Conservation (phyloP, 495 filamentous ascomycete genomes). For the Hypoxylon lienhwacheense region DNA sequence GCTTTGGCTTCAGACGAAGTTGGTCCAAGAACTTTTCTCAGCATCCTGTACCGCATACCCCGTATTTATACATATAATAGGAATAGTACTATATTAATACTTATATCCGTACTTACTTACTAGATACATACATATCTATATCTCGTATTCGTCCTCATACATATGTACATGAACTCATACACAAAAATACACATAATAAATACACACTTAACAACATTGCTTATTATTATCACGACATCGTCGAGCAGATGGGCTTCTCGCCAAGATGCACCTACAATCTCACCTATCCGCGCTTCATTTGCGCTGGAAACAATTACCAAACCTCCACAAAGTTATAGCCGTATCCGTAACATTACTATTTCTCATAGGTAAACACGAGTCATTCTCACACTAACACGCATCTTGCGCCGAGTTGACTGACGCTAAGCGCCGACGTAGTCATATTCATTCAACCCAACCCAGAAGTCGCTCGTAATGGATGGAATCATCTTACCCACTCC, state of each 20-base stretch:
- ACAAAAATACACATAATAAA: neutral
- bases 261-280: constrained; percentile 24
- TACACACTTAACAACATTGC: neutral
- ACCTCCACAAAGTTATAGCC: constrained; percentile 24
- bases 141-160: neutral
- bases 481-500: constrained; percentile 26
- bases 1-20: neutral
- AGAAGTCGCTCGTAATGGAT: constrained; percentile 23
- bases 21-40: too few species aligned
- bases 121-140: neutral
- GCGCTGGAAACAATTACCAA: constrained; percentile 31
- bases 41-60: too few species aligned
- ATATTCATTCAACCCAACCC: constrained; percentile 25
- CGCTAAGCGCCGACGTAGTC: neutral
- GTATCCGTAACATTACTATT: constrained; percentile 10
- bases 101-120: neutral
- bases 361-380: constrained; percentile 8
- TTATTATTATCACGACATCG: neutral
- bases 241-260: constrained; percentile 21
- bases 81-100: too few species aligned
- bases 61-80: too few species aligned
- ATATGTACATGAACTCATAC: neutral
- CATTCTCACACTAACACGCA: neutral
- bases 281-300: constrained; percentile 24
- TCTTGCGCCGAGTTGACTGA: constrained; percentile 3